phyloP scores from a whole-genome alignment of 1,139 yeast species.

The Spencermartinsiella ligniputridi region DNA sequence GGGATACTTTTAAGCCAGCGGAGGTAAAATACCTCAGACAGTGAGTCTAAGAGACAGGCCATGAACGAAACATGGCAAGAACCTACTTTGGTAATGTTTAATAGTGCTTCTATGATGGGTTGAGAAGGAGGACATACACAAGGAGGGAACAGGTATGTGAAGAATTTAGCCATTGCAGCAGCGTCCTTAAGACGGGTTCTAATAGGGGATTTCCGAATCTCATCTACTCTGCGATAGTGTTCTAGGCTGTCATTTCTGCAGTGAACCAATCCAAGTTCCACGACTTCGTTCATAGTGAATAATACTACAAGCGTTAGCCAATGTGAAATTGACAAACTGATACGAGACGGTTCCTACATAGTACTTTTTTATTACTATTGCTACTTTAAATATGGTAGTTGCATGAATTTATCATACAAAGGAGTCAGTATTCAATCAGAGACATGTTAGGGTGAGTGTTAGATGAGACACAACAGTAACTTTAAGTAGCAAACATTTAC shows the following conservation, averaged over 20 bases:
- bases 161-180: conserved; percentile 9
- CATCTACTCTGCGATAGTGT: not conserved
- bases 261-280: not conserved
- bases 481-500: too few relatives aligned
- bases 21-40: conserved; percentile 16
- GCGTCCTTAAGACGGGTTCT: not conserved
- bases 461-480: too few relatives aligned
- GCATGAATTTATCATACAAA: too few relatives aligned
- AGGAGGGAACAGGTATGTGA: conserved; percentile 15
- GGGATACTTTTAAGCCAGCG: conserved; percentile 16
- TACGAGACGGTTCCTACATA: too few relatives aligned
- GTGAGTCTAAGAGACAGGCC: conserved; percentile 16
- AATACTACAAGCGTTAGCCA: too few relatives aligned
- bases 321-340: too few relatives aligned
- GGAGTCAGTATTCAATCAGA: too few relatives aligned
- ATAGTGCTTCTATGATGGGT: conserved; percentile 11
- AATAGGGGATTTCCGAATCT: not conserved
- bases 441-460: too few relatives aligned
- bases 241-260: not conserved
- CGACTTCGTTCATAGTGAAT: not conserved
- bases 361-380: too few relatives aligned
- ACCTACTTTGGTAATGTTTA: conserved; percentile 8
- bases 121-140: conserved; percentile 15
- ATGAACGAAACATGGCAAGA: conserved; percentile 11
- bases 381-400: too few relatives aligned